Evolutionary conservation across 1,139 yeast species (phyloP).

Genomic region (Saccharomyces hybrid): DNA sequence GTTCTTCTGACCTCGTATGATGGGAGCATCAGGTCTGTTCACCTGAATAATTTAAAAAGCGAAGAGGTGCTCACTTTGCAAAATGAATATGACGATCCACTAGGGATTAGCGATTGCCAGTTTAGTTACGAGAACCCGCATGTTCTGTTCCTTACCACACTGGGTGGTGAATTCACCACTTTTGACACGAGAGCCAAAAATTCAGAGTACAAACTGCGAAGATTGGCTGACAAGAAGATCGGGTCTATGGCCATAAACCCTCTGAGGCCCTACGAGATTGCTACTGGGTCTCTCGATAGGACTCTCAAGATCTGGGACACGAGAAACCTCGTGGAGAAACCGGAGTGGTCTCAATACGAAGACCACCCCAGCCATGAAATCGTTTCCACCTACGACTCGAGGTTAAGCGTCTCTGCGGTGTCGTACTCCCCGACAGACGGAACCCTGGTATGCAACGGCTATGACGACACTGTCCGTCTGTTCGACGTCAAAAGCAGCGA

Average conservation of each 20-base stretch:
- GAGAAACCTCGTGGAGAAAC: conserved; percentile 42
- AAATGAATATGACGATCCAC: conserved; percentile 42
- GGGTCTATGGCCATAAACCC: conserved; percentile 86
- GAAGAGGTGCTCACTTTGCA: conserved; percentile 48
- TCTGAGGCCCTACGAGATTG: conserved; percentile 47
- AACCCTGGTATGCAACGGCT: conserved; percentile 77
- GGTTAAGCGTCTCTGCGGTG: conserved; percentile 75
- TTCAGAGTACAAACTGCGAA: conserved; percentile 32
- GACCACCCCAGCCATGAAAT: conserved; percentile 34
- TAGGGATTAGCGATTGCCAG: conserved; percentile 53
- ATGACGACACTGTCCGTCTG: conserved; percentile 69
- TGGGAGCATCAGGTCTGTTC: conserved; percentile 70
- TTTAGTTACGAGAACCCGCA: conserved; percentile 49
- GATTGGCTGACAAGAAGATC: conserved; percentile 81
- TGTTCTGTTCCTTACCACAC: conserved; percentile 61
- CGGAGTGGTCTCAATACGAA: conserved; percentile 40
- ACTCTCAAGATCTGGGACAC: conserved; percentile 82
- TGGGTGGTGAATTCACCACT: conserved; percentile 67
- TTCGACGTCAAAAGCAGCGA: conserved; percentile 37
- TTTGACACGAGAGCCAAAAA: conserved; percentile 52
- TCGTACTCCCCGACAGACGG: conserved; percentile 76
- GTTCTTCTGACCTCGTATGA: conserved; percentile 75
- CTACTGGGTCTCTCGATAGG: conserved; percentile 84
- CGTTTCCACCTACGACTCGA: conserved; percentile 55
- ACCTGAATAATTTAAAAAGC: conserved; percentile 52